Conservation (phyloP, 371 early-diverging fungal species). For the Lichtheimia corymbifera region DNA sequence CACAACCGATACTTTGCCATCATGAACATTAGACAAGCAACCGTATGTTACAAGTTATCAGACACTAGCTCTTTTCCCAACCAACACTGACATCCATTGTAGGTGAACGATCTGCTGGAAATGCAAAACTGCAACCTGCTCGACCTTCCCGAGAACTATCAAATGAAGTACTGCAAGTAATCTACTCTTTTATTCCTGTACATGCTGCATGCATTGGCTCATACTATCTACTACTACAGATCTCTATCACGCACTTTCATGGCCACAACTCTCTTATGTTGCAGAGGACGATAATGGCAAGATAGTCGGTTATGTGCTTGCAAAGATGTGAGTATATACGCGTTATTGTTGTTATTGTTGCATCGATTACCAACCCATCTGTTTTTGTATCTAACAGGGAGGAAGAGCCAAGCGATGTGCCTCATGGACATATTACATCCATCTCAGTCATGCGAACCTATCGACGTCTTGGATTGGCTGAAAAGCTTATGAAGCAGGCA, state of each 20-base stretch:
- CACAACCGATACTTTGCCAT: no score
- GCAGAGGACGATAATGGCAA: slow-evolving; percentile 91
- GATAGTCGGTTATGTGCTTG: slow-evolving; percentile 95
- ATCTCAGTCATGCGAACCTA: slow-evolving; percentile 95
- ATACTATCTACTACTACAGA: slow-evolving; percentile 43
- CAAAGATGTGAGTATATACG: slow-evolving; percentile 80
- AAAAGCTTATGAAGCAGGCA: slow-evolving; percentile 93
- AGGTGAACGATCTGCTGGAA: slow-evolving; percentile 78
- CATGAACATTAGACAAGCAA: slow-evolving; percentile 73
- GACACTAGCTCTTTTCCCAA: not conserved
- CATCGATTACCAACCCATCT: not conserved
- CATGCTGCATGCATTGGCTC: not conserved
- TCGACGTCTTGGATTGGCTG: slow-evolving; percentile 93
- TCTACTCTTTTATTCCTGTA: not conserved
- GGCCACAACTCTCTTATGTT: slow-evolving; percentile 96
- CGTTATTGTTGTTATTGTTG: not conserved
- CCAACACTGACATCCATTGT: slow-evolving; percentile 2
- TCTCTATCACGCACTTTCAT: slow-evolving; percentile 91
- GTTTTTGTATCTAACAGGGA: slow-evolving; percentile 67
- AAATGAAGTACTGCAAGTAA: slow-evolving; percentile 92
- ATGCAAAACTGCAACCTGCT: slow-evolving; percentile 96
- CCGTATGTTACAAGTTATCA: slow-evolving; percentile 34
- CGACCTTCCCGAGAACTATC: slow-evolving; percentile 98
- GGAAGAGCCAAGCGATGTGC: slow-evolving; percentile 73
- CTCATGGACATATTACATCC: slow-evolving; percentile 96